Evolutionary conservation across 352 stramenopile species (phyloP), one percentile per base, ranked within the genome.

Genomic region (Globisporangium viniferum): DNA sequence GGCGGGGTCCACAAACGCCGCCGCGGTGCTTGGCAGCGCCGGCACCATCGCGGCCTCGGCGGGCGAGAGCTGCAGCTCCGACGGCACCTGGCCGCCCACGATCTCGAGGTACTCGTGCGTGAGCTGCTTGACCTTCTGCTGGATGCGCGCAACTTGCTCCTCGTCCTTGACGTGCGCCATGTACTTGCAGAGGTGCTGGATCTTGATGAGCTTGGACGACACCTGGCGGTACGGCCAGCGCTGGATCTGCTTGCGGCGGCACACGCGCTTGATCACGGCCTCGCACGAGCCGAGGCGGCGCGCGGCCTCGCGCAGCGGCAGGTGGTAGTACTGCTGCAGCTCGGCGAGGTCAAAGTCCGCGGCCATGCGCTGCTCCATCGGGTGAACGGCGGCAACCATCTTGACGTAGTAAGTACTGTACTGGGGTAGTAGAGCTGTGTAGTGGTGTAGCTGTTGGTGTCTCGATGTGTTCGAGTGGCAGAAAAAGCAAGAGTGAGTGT

Each of bases 141-240:
- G 83, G 65, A 93, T 91, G 66, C 85, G 85, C 54, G 84, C 71
- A 59, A 84, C 82, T 64, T 91, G 81, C 70, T 91, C 81, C 5
- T 75, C 64, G 65, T 93, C 85, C 51, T 78, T 84, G 22, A 91
- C 83, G 69, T 93, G 85, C 31, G 84, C 85, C 73, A 93, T 88
- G 79, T 87, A 93, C 78, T 93, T 93, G 78, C 81, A 92, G 61
- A 93, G 75, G 69, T 92, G 83, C 76, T 93, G 83, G 69, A 93
- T 93, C 82, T 92, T 91, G 72, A 92, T 86, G 66, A 93, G 79
- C 73, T 92, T 92, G 74, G 83, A 85, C 62, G 87, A 91, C 33
- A 94, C 84, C 68, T 95, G 85, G 69, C 88, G 88, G 74, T 95
- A 95, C 5, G 85, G 85, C 88, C 88, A 95, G 59, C 85, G 79